phyloP scores from a whole-genome alignment of 192 early-diverging fungal genomes.

The Jimgerdemannia lactiflua region DNA sequence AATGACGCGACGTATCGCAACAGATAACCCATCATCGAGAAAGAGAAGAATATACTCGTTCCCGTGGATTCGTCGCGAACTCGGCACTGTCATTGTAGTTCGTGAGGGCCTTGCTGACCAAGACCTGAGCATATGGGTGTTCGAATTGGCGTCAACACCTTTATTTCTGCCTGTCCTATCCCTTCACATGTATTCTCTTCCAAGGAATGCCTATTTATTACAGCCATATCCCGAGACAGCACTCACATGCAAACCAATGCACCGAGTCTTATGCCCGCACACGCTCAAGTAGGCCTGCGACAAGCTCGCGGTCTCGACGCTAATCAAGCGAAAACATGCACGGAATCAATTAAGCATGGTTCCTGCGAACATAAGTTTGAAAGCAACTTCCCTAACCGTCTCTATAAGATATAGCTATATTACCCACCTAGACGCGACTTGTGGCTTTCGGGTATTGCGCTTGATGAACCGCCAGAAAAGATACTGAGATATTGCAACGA shows the following conservation, averaged over 20 bases:
- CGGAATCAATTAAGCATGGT: background rate
- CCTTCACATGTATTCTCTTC: no score
- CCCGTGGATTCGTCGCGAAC: background rate
- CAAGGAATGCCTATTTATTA: no score
- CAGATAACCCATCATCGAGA: background rate
- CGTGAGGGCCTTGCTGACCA: background rate
- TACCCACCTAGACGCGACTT: background rate
- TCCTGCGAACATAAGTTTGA: background rate
- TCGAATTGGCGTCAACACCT: no score
- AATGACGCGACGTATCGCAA: no score
- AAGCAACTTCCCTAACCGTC: background rate
- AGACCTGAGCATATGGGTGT: background rate
- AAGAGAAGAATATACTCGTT: background rate
- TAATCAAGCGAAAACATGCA: background rate
- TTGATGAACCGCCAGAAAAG: background rate
- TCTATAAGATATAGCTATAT: background rate
- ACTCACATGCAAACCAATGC: conserved; percentile 4
- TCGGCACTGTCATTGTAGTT: background rate
- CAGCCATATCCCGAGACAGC: no score
- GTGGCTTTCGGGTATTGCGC: background rate
- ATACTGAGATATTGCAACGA: background rate
- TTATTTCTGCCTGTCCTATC: no score
- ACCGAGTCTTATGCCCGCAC: background rate
- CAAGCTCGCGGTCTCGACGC: background rate
- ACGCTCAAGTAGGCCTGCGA: background rate